Evolutionary conservation across 257 asterid genomes (phyloP).

Genomic region (Prunella vulgaris): DNA sequence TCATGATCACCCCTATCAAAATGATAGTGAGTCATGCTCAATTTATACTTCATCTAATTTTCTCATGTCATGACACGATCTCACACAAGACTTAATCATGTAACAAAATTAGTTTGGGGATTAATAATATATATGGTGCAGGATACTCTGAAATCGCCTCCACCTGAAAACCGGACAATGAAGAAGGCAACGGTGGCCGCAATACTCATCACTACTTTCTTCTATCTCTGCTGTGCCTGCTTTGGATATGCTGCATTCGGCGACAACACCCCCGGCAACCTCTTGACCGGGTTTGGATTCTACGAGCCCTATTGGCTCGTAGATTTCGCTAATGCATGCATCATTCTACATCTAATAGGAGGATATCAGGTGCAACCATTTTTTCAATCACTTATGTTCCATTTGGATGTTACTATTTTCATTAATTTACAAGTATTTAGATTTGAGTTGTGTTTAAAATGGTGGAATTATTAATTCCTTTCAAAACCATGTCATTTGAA

Average conservation of each 20-base stretch:
- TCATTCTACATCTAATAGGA: constrained; percentile 62
- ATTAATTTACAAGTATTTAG: too few relatives aligned
- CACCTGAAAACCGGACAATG: constrained; percentile 63
- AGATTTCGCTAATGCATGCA: constrained; percentile 65
- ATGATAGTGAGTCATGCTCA: too few relatives aligned
- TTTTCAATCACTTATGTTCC: not conserved
- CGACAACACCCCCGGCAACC: constrained; percentile 58
- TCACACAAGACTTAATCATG: too few relatives aligned
- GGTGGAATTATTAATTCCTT: too few relatives aligned
- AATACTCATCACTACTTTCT: constrained; percentile 47
- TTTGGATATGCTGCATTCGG: constrained; percentile 84
- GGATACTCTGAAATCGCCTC: constrained; percentile 74
- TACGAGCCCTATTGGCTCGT: constrained; percentile 73
- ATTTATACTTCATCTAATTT: too few relatives aligned
- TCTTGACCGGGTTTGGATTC: constrained; percentile 71
- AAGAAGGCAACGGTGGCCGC: constrained; percentile 53
- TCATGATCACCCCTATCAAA: too few relatives aligned
- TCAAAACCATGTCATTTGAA: too few relatives aligned
- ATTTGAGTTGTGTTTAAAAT: too few relatives aligned
- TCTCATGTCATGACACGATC: too few relatives aligned
- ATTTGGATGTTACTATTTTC: too few relatives aligned
- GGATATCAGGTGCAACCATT: constrained; percentile 49
- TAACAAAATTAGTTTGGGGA: too few relatives aligned
- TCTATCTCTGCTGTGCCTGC: constrained; percentile 65
- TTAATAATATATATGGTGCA: too few relatives aligned